Evolutionary conservation across 106 monocot species (phyloP), one percentile per base, ranked within the genome.

Genomic region (Dioscorea zingiberensis): DNA sequence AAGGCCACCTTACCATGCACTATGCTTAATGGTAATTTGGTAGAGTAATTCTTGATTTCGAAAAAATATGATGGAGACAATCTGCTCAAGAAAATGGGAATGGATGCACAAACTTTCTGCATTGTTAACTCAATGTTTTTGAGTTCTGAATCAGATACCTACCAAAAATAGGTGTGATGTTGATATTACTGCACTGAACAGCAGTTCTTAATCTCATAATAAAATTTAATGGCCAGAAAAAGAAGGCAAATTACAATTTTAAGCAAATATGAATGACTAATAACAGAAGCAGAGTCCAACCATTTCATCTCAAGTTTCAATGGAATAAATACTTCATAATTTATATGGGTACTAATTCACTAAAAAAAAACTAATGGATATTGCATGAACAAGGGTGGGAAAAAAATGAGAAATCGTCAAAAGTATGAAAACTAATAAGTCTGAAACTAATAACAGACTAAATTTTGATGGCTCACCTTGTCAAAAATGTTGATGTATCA

Each of bases 61-160:
- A 94, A 87, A 73, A 94, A 67, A 63, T 78, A 62, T 53, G 77
- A 77, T 54, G 87, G 87, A 13, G 70, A 67, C 80, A 94, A 74
- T 73, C 71, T 82, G 68, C 82, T 87, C 67, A 71, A 80, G 71
- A 73, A 94, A 44, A 87, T 54, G 45, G 68, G 69, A 45, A 77
- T 23, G n/a, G 55, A 38, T 63, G 71, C 46, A 69, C 56, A 58
- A 55, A 83, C 59, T 51, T 70, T 65, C 25, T 44, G 45, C 10
- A 87, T 28, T 38, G 60, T 69, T 22, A 51, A 72, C 55, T 78
- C 69, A 22, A 87, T 80, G 12, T 21, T 18, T 69, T 73, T 69
- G 15, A 90, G 77, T 19, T 84, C 60, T 60, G 24, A 28, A 64
- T 78, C 69, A 71, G 80, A 78, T 18, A 84, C 87, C 94, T 90